Conservation (phyloP, 805 yeast genomes). For the Tanozyma kutaoensis region DNA sequence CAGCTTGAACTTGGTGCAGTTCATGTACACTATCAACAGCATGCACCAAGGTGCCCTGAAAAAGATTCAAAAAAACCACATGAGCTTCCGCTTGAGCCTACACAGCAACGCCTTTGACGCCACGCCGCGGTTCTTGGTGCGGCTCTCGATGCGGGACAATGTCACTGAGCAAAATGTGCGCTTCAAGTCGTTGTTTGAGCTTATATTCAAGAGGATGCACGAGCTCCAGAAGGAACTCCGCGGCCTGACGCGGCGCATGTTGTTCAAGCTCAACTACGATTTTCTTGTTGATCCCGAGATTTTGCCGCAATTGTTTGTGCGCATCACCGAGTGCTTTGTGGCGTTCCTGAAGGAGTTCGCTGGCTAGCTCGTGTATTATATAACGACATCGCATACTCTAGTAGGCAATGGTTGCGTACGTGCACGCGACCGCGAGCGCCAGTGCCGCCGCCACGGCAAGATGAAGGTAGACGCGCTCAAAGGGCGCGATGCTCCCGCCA, state of each 20-base stretch:
- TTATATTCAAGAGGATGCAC: slow-evolving; percentile 4
- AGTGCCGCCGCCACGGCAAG: slow-evolving; percentile 3
- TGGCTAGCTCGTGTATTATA: too few species aligned
- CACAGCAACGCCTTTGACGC: slow-evolving; percentile 17
- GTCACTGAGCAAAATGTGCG: slow-evolving; percentile 21
- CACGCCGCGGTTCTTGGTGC: slow-evolving; percentile 7
- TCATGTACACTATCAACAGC: slow-evolving; percentile 17
- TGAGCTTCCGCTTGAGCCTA: slow-evolving; percentile 14
- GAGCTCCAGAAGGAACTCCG: slow-evolving; percentile 1
- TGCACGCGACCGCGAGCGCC: slow-evolving; percentile 9
- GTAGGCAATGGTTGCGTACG: slow-evolving; percentile 3
- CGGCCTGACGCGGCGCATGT: slow-evolving; percentile 1
- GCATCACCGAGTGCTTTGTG: slow-evolving; percentile 15
- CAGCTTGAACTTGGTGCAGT: slow-evolving; percentile 17
- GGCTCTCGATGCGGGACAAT: slow-evolving; percentile 23
- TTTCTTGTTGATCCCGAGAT: slow-evolving; percentile 15
- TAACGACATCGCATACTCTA: too few species aligned
- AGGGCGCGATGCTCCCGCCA: slow-evolving; percentile 3
- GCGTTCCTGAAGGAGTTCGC: slow-evolving; percentile 4
- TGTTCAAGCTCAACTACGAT: slow-evolving; percentile 25
- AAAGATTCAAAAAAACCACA: slow-evolving; percentile 21
- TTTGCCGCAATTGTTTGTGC: slow-evolving; percentile 16
- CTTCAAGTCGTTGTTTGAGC: slow-evolving; percentile 24
- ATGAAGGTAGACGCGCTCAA: slow-evolving; percentile 5
- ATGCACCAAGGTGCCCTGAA: slow-evolving; percentile 12